phyloP scores from a whole-genome alignment of 345 rosid species.

The Trapa incisa region DNA sequence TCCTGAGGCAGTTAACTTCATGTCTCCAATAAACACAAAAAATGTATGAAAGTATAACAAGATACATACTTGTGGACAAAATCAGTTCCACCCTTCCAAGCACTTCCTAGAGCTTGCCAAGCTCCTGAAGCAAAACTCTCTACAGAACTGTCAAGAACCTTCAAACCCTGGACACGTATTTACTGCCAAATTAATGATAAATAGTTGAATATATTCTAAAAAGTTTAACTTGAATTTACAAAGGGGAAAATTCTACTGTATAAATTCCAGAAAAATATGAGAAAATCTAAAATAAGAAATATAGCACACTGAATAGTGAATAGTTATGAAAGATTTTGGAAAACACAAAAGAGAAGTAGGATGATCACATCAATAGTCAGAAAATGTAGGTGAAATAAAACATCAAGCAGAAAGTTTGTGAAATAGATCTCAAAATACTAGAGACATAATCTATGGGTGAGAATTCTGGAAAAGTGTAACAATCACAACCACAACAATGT shows the following conservation, averaged over 20 bases:
- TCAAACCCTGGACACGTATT: slow-evolving; percentile 50
- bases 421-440: neutral
- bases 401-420: neutral
- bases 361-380: neutral
- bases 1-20: neutral
- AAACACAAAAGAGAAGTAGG: too few species aligned
- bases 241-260: neutral
- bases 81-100: slow-evolving; percentile 60
- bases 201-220: neutral
- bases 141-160: slow-evolving; percentile 78
- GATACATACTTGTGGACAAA: slow-evolving; percentile 71
- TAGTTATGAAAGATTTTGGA: neutral
- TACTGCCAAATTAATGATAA: neutral
- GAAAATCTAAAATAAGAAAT: too few species aligned
- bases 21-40: neutral
- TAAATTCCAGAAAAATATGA: too few species aligned
- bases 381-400: neutral
- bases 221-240: neutral
- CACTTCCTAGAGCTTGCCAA: slow-evolving; percentile 86
- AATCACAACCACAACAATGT: neutral
- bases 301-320: neutral
- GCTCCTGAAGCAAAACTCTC: slow-evolving; percentile 95
- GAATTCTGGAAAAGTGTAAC: neutral
- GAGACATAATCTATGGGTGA: neutral
- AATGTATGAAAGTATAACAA: slow-evolving; percentile 1